Evolutionary conservation across 768 basidiomycete genomes (phyloP).

Genomic region (Porphyrellus cyaneotinctus): DNA sequence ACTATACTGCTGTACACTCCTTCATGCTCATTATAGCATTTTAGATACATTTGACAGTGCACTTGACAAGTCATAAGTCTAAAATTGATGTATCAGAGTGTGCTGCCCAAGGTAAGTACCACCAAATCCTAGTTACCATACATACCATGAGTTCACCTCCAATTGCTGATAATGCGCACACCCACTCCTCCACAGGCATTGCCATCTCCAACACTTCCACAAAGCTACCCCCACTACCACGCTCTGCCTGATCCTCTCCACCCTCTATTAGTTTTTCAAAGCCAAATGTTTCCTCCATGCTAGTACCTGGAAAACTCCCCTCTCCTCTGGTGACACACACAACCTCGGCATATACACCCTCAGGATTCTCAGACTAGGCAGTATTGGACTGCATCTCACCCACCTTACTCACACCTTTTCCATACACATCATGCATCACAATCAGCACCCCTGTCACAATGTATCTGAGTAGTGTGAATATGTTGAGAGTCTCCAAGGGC

Average conservation of each 20-base stretch:
- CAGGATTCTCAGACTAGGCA: conserved; percentile 72
- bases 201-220: conserved; percentile 86
- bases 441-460: conserved; percentile 47
- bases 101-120: conserved; percentile 63
- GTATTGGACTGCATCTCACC: conserved; percentile 69
- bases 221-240: conserved; percentile 90
- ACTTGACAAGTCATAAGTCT: too few species aligned
- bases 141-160: too few species aligned
- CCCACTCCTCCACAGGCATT: conserved; percentile 36
- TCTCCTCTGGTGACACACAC: conserved; percentile 46
- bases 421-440: conserved; percentile 87
- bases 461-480: conserved; percentile 79
- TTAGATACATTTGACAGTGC: too few species aligned
- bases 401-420: conserved; percentile 75
- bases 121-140: too few species aligned
- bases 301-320: conserved; percentile 57
- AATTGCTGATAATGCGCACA: too few species aligned
- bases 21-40: too few species aligned
- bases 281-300: conserved; percentile 52
- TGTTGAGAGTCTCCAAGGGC: conserved; percentile 55
- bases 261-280: conserved; percentile 66
- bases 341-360: conserved; percentile 68
- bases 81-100: conserved; percentile 76
- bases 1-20: too few species aligned
- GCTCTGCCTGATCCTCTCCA: conserved; percentile 75